A percentile compares a stretch with the other conserved stretches of the same genome.
Evolutionary conservation across 2,329 filamentous ascomycete species (phyloP).

Genomic region (Penicillium thymicola): DNA sequence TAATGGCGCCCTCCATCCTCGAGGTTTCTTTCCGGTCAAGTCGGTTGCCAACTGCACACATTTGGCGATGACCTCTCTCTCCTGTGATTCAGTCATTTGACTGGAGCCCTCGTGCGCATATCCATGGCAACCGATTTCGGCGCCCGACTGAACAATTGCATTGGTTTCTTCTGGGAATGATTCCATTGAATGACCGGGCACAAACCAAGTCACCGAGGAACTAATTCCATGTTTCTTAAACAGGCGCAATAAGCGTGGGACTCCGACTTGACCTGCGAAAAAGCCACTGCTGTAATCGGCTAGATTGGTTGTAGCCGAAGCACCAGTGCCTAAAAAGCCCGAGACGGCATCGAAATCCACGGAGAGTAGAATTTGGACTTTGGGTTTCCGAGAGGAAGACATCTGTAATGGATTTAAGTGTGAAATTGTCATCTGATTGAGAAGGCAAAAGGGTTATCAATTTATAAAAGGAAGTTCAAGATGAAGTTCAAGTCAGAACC

Average conservation of each 20-base stretch:
- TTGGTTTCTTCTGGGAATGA: slow-evolving; percentile 53
- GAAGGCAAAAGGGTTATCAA: neutral
- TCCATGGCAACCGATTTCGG: slow-evolving; percentile 53
- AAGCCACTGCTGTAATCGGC: slow-evolving; percentile 56
- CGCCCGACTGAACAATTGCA: slow-evolving; percentile 51
- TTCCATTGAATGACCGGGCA: slow-evolving; percentile 59
- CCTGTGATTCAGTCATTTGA: slow-evolving; percentile 69
- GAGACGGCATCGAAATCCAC: slow-evolving; percentile 59
- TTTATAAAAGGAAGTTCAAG: neutral
- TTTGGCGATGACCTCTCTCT: slow-evolving; percentile 70
- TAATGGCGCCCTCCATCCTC: slow-evolving; percentile 38
- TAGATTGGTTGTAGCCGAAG: slow-evolving; percentile 50
- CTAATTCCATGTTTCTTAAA: slow-evolving; percentile 52
- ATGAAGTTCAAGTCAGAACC: neutral
- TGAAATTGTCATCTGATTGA: neutral
- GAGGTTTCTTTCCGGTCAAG: slow-evolving; percentile 67
- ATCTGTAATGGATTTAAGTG: neutral
- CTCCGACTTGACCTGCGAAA: slow-evolving; percentile 57
- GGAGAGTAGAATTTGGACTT: slow-evolving; percentile 31
- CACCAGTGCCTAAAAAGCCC: slow-evolving; percentile 58
- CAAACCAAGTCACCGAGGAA: slow-evolving; percentile 58
- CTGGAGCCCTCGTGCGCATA: slow-evolving; percentile 70
- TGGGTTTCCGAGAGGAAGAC: slow-evolving; percentile 1
- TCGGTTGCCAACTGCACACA: slow-evolving; percentile 68
- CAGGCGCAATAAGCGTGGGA: slow-evolving; percentile 53